Evolutionary conservation across 177 flowering plant species (phyloP).

Genomic region (Tripterygium wilfordii): DNA sequence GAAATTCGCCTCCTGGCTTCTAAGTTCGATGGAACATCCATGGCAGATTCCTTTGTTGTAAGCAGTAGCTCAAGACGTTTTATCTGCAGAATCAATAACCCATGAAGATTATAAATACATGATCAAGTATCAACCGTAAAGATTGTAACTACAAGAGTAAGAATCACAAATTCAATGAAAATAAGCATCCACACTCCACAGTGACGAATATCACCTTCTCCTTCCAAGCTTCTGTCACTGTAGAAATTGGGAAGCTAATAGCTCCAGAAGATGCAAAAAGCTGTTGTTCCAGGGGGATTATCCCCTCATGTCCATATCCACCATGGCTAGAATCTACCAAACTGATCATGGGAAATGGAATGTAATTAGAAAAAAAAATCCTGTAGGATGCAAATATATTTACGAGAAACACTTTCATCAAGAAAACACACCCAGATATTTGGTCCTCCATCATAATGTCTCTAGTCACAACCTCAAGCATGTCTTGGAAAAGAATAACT

Average conservation of each 20-base stretch:
- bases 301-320: slow-evolving; percentile 57
- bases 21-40: slow-evolving; percentile 97
- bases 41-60: slow-evolving; percentile 96
- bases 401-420: neutral
- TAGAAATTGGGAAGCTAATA: slow-evolving; percentile 62
- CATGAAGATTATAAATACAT: neutral
- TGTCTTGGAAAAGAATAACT: slow-evolving; percentile 91
- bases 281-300: slow-evolving; percentile 57
- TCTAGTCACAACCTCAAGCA: slow-evolving; percentile 87
- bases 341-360: slow-evolving; percentile 26
- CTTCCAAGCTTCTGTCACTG: slow-evolving; percentile 80
- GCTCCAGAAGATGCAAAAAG: slow-evolving; percentile 84
- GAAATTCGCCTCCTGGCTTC: slow-evolving; percentile 97
- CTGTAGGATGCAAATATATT: neutral
- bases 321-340: slow-evolving; percentile 74
- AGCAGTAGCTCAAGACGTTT: slow-evolving; percentile 76
- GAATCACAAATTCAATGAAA: neutral
- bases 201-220: slow-evolving; percentile 52
- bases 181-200: neutral
- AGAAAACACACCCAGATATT: slow-evolving; percentile 41
- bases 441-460: slow-evolving; percentile 87
- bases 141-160: neutral
- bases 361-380: neutral
- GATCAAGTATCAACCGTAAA: neutral
- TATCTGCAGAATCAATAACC: slow-evolving; percentile 40